Base-by-base conservation (phyloP, 257 asterid genomes). In the Paraleonurus japonicus region DNA sequence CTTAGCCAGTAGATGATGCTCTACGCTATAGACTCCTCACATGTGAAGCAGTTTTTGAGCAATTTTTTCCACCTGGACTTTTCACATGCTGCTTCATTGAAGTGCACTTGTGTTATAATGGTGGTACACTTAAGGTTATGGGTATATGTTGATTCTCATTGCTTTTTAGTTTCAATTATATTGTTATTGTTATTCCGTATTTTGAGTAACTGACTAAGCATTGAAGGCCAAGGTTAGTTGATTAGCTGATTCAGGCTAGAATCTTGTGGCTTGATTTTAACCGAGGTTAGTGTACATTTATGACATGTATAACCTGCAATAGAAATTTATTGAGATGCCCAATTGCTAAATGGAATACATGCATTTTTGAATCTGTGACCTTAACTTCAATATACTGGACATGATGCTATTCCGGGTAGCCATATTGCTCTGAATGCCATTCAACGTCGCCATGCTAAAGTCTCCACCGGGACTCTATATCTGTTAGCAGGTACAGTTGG, bases 361-460 rank as follows among this genome's bases (percentile, higher is more conserved):
- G 20, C 57, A 3, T 41, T 51, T 32, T 60, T 28, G 54, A 9
- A 45, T 54, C 23, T 71, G 72, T 71, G 72, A 55, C 95, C 96
- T 95, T 95, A 85, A 95, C 96, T 47, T 64, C 63, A 30, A 70
- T 71, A 23, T 78, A 95, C 98, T 78, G 83, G 78, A 64, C 89
- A 95, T 69, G 95, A 86, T 0, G 60, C 54, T 59, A 63, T 95
- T 63, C 77, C 89, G 24, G 75, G 69, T 48, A 98, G 98, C 67
- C 86, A 79, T 4, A 72, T 95, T 79, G 99, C 80, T 59, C 92
- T 95, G 63, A 95, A 95, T 82, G 84, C 94, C 41, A 85, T 89
- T 84, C 99, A 95, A 39, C 88, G 99, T 45, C 93, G 99, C 24
- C 88, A 89, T 74, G 96, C 95, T 5, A 89, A 78, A 83, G 96